phyloP scores from a whole-genome alignment of 2,329 filamentous ascomycete species.

The Colletotrichum navitas region DNA sequence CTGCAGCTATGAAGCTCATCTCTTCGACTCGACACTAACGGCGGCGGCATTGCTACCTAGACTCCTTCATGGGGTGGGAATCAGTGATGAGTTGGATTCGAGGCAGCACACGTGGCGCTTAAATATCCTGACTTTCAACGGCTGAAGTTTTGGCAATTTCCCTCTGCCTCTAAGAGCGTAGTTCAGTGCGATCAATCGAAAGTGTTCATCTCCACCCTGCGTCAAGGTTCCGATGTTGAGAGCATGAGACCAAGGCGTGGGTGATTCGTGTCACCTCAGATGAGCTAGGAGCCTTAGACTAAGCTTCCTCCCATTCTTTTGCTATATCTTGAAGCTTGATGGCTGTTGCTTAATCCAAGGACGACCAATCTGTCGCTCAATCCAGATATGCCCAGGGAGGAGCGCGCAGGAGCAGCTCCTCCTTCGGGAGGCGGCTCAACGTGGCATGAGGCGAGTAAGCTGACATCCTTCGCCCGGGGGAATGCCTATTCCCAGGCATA shows the following conservation, averaged over 20 bases:
- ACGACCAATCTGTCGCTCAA: not conserved
- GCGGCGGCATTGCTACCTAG: not conserved
- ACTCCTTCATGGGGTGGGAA: not conserved
- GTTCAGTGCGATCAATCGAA: no score
- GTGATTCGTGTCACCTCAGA: not conserved
- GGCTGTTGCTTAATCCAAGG: not conserved
- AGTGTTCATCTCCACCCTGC: not conserved
- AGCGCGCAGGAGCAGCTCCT: not conserved
- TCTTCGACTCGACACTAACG: not conserved
- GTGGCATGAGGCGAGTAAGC: conserved; percentile 17
- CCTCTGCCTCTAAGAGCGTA: no score
- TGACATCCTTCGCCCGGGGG: conserved; percentile 6
- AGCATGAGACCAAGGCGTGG: no score
- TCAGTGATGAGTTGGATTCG: rapidly evolving
- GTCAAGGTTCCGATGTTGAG: no score
- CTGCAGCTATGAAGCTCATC: not conserved
- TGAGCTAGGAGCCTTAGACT: not conserved
- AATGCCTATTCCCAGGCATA: no score
- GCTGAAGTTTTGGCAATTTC: not conserved
- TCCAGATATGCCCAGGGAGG: not conserved
- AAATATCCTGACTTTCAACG: no score
- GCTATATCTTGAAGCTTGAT: not conserved
- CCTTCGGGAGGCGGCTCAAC: not conserved
- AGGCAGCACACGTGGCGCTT: not conserved
- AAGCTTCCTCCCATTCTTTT: not conserved